Base-by-base conservation (phyloP, 192 early-diverging fungal genomes). In the Spizellomyces punctatus region DNA sequence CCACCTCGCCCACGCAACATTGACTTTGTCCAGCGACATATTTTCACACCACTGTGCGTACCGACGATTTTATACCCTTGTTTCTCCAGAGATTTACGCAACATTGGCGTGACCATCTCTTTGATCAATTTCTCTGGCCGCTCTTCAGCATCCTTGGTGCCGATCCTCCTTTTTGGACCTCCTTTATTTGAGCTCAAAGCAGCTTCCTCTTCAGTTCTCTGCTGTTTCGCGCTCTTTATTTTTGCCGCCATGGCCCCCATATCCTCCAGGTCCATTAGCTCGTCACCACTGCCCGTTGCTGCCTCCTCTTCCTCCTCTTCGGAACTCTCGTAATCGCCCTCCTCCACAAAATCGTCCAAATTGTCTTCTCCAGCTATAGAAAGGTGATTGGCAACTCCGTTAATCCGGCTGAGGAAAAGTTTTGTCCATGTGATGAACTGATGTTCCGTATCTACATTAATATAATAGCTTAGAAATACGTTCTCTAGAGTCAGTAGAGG, bases 11-110 rank as follows among this genome's bases (percentile, higher is more conserved):
- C 89, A 55, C 91, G 79, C 44, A 92, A 72, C 66, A 88, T 88
- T 21, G 87, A 77, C 74, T 91, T 92, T 16, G 91, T 92, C 91
- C 91, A 92, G n/a, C 91, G 83, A 67, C 89, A 91, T 41, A 92
- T 83, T 77, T 91, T 92, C 43, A 92, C 89, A 22, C 88, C 91
- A 22, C 85, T 86, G 71, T 91, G 91, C 0, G 88, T 74, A 43
- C 89, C 91, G 64, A 91, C 78, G 36, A 92, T 85, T 54, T 92
- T 91, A 74, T 91, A 91, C 1, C 89, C 88, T 70, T 91, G 89
- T 67, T 92, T 92, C 44, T 87, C 89, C 21, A 91, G 72, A 17
- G 81, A 85, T 48, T 90, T 87, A 48, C 86, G 80, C 12, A 90
- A 75, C 77, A 89, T 83, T 7, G 89, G 89, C 6, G 88, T 89